Base-by-base conservation (phyloP, 2,329 filamentous ascomycete genomes). In the Fusarium sp. region DNA sequence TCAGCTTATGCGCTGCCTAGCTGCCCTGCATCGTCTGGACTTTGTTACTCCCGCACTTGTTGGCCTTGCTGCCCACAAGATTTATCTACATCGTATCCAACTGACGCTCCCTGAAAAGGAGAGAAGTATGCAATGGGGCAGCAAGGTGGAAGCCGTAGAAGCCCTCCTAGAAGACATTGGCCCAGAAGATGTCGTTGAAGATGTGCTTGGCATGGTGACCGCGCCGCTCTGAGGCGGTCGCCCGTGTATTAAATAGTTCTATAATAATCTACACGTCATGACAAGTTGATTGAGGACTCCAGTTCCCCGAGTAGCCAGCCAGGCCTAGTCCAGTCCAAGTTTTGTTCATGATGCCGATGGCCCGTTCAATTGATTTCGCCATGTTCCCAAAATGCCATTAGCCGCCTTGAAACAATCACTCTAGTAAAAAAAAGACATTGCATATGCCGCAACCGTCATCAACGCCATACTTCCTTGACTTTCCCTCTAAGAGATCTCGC, bases 41-140 rank as follows among this genome's bases (percentile, higher is more conserved):
- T 98, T 92, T 81, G 92, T 94, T 6, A 95, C 95, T 0, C 96
- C 97, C 0, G 93, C 94, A 1, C 88, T 98, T 30, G 92, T 98
- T 23, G 91, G 88, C 9, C 87, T 99, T 54, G 97, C 97, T 6
- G 92, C 93, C 2, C 91, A 91, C 70, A 98, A 98, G 84, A 89
- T 97, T 27, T 99, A 97, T 80, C 88, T 93, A 20, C 97, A 99
- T 84, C 92, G 95, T 10, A 91, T 99, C 35, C 83, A 89, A 16
- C 88, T 98, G 65, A 90, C 93, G 0, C 83, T 84, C 2, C 88
- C 94, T 1, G 88, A 91, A 71, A 90, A 91, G 67, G 97, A 98
- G 84, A 88, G 95, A 57, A 98, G 95, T 81, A 89, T 98, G 86
- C 94, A 98, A 81, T 99, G 97, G 91, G 97, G 97, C 0, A 98